Base-by-base conservation (phyloP, 1,139 yeast species). In the Waltiozyma sp. region DNA sequence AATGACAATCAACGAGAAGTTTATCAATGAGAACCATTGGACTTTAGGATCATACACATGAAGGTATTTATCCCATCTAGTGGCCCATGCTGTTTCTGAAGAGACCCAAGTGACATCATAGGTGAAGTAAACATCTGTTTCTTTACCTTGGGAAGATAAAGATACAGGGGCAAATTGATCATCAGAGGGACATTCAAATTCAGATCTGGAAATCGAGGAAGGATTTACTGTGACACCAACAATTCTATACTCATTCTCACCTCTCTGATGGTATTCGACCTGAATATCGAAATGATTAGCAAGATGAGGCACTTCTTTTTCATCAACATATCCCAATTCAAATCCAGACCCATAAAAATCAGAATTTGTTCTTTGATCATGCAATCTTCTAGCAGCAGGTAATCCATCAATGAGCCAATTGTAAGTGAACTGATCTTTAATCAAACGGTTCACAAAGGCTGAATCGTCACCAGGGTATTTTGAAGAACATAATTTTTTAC, bases 51-150 rank as follows among this genome's bases (percentile, higher is more conserved):
- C 95, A 59, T 80, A 83, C 34, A 84, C 93, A 57, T 87, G 95
- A 57, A 91, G 72, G 61, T 91, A 91, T 62, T 87, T 86, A 62
- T 91, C 98, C 99, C 99, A 91, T 67, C 99, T 80, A 1, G 97
- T 91, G 28, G 97, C 97, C 98, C 97, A 91, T 11, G 81, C 78
- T 14, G 93, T 85, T 14, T 66, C 68, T 15, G 94, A 82, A 45
- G 73, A 73, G 28, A 66, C 62, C 72, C 91, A 91, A 33, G 61
- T 64, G 28, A 81, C 82, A 3, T 83, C 75, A 57, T 81, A 81
- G 18, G 83, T 69, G 62, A 75, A 81, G 5, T 66, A 58, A 34
- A 79, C 82, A 10, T 56, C 53, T 13, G 73, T 68, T 14, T 14
- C 34, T 13, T 66, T 68, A 13, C 56, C 58, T 15, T 62, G 63